phyloP scores from a whole-genome alignment of 23 red algal species.

The Agarophyton chilense region DNA sequence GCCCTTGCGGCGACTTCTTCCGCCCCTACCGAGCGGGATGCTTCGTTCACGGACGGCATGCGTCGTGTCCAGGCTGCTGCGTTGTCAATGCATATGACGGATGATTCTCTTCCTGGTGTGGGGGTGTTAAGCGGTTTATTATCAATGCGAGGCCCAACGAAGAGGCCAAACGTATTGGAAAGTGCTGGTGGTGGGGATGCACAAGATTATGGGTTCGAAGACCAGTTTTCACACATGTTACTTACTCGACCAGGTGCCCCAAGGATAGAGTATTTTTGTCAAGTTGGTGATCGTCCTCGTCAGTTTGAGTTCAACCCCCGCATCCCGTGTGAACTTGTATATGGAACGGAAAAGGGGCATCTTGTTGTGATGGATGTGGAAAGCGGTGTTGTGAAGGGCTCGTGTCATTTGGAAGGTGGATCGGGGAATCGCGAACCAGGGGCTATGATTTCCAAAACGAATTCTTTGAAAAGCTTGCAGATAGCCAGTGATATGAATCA shows the following conservation, averaged over 20 bases:
- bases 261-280: slow-evolving; percentile 42
- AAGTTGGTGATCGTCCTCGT: slow-evolving; percentile 59
- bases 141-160: neutral
- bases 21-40: neutral
- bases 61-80: slow-evolving; percentile 9
- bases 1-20: slow-evolving; percentile 1
- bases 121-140: neutral
- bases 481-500: neutral
- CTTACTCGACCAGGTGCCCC: slow-evolving; percentile 51
- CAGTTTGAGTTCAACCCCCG: slow-evolving; percentile 98
- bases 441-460: slow-evolving; percentile 17
- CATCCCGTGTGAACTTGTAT: slow-evolving; percentile 69
- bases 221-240: slow-evolving; percentile 5
- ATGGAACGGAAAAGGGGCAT: slow-evolving; percentile 82
- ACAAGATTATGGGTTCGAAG: slow-evolving; percentile 25
- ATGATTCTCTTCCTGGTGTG: neutral
- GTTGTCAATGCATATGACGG: neutral
- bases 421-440: slow-evolving; percentile 16
- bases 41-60: neutral
- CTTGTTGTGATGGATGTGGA: slow-evolving; percentile 73
- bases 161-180: neutral
- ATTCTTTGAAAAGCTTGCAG: neutral
- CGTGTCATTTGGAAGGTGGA: slow-evolving; percentile 40
- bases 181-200: neutral
- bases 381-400: slow-evolving; percentile 48